phyloP scores from a whole-genome alignment of 2,329 filamentous ascomycete species.

The Elsinoe australis region DNA sequence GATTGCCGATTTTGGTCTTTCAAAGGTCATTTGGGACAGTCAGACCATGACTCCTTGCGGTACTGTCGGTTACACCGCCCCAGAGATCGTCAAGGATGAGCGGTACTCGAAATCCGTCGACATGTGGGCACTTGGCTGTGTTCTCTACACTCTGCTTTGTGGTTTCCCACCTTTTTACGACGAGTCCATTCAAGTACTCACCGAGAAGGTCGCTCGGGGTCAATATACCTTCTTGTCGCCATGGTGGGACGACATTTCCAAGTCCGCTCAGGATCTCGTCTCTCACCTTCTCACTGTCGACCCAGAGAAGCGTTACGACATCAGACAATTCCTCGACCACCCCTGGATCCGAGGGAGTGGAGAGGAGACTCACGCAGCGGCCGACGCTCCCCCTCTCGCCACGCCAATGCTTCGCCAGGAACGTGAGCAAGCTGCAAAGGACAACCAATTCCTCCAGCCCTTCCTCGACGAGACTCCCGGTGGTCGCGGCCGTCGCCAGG shows the following conservation, averaged over 20 bases:
- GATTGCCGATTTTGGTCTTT: constrained; percentile 94
- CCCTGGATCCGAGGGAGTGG: constrained; percentile 78
- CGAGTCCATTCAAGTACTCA: constrained; percentile 92
- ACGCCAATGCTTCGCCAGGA: constrained; percentile 56
- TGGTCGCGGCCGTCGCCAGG: constrained; percentile 53
- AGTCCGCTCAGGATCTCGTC: constrained; percentile 87
- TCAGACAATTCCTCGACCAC: constrained; percentile 85
- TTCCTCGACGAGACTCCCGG: constrained; percentile 53
- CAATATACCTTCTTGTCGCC: constrained; percentile 97
- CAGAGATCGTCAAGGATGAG: constrained; percentile 98
- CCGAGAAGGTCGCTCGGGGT: constrained; percentile 92
- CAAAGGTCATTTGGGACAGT: constrained; percentile 96
- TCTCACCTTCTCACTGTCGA: constrained; percentile 90
- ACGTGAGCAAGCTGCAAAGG: constrained; percentile 33
- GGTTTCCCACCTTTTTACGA: constrained; percentile 98
- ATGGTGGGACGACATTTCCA: constrained; percentile 99
- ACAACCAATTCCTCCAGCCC: constrained; percentile 39
- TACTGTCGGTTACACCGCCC: constrained; percentile 94
- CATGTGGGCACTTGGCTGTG: constrained; percentile 98
- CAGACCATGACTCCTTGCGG: constrained; percentile 99
- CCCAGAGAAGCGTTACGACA: constrained; percentile 89
- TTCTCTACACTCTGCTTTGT: constrained; percentile 91
- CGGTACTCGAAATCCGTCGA: constrained; percentile 97
- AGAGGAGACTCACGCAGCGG: constrained; percentile 58
- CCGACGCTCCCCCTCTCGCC: constrained; percentile 63